Base-by-base conservation (phyloP, 129 eudicot species). In the Centella asiatica region DNA sequence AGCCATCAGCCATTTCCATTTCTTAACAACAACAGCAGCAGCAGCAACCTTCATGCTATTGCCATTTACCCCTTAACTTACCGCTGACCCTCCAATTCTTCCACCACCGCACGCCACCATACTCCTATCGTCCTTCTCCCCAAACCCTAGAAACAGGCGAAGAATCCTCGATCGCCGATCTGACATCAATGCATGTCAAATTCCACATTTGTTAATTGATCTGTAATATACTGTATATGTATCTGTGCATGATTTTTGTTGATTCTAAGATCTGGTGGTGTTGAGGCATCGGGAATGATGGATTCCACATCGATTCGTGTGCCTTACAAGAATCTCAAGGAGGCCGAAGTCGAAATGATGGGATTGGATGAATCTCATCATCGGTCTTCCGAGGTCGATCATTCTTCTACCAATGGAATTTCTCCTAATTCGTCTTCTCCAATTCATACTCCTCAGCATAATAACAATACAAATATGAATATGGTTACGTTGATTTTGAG, bases 271-370 rank as follows among this genome's bases (percentile, higher is more conserved):
- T 10, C 57, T 3, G 69, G 47, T 39, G 2, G 40, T 56, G 34
- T 31, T 14, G 23, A 22, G 39, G 42, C 34, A n/a, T n/a, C 56
- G 50, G 57, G 20, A 31, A 62, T 33, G 39, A 82, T 85, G 90
- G 98, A 92, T 61, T 52, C 88, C 14, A 55, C 77, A 47, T 79
- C 95, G 76, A 84, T 87, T 73, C 82, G 88, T 33, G 80, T 84
- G 54, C 96, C 98, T 31, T 87, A 87, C 81, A 76, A 60, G 70
- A 87, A 84, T 72, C 70, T 92, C 57, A 76, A 68, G 58, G 86
- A 74, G 37, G 68, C 77, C 6, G 95, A 82, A 74, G 86, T 92
- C 23, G 96, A 92, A 62, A 56, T 87, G 73, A 75, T 74, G 6
- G 71, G 55, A 23, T 71, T 71, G 4, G 84, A 83, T 10, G 73